phyloP scores from a whole-genome alignment of 1,284 basidiomycete genomes.

The Mrakiaceae sp. region DNA sequence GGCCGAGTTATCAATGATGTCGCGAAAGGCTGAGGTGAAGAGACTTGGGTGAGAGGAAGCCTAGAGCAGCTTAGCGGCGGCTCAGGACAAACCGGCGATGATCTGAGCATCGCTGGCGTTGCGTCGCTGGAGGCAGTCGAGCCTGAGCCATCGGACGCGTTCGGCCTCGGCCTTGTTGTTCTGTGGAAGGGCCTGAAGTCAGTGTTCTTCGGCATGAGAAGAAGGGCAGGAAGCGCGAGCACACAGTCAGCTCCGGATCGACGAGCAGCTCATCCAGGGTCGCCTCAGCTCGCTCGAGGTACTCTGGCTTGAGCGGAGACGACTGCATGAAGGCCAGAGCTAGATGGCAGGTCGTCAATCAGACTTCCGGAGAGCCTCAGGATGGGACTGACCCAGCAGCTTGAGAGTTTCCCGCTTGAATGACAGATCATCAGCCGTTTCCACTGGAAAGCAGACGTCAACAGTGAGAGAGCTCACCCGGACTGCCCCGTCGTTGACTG shows the following conservation, averaged over 20 bases:
- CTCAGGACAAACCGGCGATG: background rate
- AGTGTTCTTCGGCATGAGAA: too few species aligned
- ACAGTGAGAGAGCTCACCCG: too few species aligned
- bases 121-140: constrained; percentile 6
- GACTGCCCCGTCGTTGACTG: too few species aligned
- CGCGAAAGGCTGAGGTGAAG: background rate
- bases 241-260: background rate
- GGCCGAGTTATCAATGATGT: background rate
- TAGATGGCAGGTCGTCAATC: too few species aligned
- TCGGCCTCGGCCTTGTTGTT: background rate
- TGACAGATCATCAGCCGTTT: too few species aligned
- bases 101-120: background rate
- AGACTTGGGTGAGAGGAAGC: too few species aligned
- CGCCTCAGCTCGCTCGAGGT: constrained; percentile 9
- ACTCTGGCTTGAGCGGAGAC: background rate
- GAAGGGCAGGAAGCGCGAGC: background rate
- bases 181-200: background rate
- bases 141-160: constrained; percentile 6
- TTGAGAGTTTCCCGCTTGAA: too few species aligned
- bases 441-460: too few species aligned
- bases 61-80: background rate
- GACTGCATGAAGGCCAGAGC: too few species aligned
- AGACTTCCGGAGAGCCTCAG: too few species aligned
- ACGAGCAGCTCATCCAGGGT: constrained; percentile 2
- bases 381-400: too few species aligned